Conservation (phyloP, 2,329 filamentous ascomycete genomes). For the Fusarium decemcellulare region DNA sequence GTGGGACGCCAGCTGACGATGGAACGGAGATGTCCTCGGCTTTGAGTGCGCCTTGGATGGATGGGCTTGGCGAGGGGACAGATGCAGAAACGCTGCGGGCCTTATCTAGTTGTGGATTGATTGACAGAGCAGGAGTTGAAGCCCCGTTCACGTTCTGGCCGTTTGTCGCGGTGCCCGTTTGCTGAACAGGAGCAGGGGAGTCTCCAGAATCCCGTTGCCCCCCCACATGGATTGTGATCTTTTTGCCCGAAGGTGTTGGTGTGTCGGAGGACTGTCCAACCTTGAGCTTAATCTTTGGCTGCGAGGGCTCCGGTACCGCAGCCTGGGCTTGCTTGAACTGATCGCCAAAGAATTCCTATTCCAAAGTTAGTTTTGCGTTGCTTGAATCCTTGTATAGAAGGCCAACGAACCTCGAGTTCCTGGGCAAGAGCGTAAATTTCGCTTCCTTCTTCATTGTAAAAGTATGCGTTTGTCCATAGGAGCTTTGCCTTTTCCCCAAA, state of each 20-base stretch:
- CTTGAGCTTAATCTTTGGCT: slow-evolving; percentile 86
- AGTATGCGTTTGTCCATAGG: slow-evolving; percentile 89
- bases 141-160: slow-evolving; percentile 40
- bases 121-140: slow-evolving; percentile 37
- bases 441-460: slow-evolving; percentile 93
- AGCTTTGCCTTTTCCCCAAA: slow-evolving; percentile 85
- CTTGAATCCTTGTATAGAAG: background rate
- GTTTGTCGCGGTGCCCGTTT: slow-evolving; percentile 40
- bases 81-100: slow-evolving; percentile 58
- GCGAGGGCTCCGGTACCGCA: slow-evolving; percentile 78
- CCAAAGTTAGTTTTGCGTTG: slow-evolving; percentile 23
- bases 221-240: slow-evolving; percentile 80
- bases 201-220: slow-evolving; percentile 68
- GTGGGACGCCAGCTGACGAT: slow-evolving; percentile 45
- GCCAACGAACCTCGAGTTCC: slow-evolving; percentile 77
- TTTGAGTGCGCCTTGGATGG: slow-evolving; percentile 52
- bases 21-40: slow-evolving; percentile 52
- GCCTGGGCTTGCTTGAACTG: slow-evolving; percentile 80
- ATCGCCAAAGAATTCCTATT: slow-evolving; percentile 77
- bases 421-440: slow-evolving; percentile 84
- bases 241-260: slow-evolving; percentile 65
- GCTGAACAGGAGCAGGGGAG: slow-evolving; percentile 60
- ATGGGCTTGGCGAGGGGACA: slow-evolving; percentile 61
- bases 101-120: slow-evolving; percentile 52
- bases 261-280: slow-evolving; percentile 65